Evolutionary conservation across 2,329 filamentous ascomycete species (phyloP).

Genomic region (Aspergillus flavus): DNA sequence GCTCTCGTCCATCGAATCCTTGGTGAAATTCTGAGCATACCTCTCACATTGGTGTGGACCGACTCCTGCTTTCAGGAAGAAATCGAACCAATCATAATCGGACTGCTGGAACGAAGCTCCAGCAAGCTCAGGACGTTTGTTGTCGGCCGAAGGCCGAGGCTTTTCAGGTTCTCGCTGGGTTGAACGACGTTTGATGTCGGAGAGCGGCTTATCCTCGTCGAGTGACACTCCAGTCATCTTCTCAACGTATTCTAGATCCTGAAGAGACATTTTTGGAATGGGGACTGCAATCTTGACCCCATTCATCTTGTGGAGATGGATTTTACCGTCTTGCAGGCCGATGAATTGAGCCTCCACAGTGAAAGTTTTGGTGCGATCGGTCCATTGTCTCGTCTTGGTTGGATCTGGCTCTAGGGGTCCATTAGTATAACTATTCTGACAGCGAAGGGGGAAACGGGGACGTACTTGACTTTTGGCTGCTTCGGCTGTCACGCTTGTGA

Average conservation of each 20-base stretch:
- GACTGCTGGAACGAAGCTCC: slow-evolving; percentile 43
- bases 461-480: slow-evolving; percentile 74
- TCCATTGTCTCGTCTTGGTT: slow-evolving; percentile 86
- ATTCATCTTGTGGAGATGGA: slow-evolving; percentile 96
- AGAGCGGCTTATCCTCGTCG: slow-evolving; percentile 88
- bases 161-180: slow-evolving; percentile 27
- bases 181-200: slow-evolving; percentile 67
- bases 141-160: slow-evolving; percentile 33
- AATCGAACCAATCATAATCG: slow-evolving; percentile 98
- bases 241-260: slow-evolving; percentile 95
- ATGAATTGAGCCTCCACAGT: slow-evolving; percentile 97
- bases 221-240: slow-evolving; percentile 81
- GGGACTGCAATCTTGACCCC: slow-evolving; percentile 98
- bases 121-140: slow-evolving; percentile 38
- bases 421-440: background rate
- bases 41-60: slow-evolving; percentile 91
- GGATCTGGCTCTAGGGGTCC: slow-evolving; percentile 72
- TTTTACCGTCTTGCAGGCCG: slow-evolving; percentile 90
- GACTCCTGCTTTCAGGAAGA: slow-evolving; percentile 91
- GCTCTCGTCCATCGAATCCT: slow-evolving; percentile 95
- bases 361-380: slow-evolving; percentile 91
- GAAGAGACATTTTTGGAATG: slow-evolving; percentile 89
- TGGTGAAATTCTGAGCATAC: slow-evolving; percentile 84
- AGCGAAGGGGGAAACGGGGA: slow-evolving; percentile 18
- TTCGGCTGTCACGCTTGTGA: slow-evolving; percentile 69